Evolutionary conservation across 805 yeast genomes (phyloP).

Genomic region (Nakazawaea wyomingensis): DNA sequence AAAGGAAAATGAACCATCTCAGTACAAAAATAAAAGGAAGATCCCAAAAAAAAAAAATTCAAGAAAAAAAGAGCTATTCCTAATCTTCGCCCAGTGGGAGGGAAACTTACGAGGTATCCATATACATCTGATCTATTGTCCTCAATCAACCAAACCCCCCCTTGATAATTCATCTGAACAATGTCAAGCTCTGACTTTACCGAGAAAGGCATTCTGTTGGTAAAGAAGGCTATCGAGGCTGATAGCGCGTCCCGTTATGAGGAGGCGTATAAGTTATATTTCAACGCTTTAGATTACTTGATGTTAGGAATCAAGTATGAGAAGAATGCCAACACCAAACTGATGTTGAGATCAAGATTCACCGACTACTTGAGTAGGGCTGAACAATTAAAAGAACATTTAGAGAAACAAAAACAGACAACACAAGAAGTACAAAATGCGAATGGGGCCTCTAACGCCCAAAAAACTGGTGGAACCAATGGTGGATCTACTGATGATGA

Average conservation of each 20-base stretch:
- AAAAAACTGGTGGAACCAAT: slow-evolving; percentile 35
- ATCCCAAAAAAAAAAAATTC: too few species aligned
- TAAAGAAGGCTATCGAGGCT: slow-evolving; percentile 91
- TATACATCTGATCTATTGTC: too few species aligned
- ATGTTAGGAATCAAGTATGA: slow-evolving; percentile 96
- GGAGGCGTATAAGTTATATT: slow-evolving; percentile 90
- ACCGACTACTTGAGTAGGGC: slow-evolving; percentile 91
- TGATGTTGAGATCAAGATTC: slow-evolving; percentile 79
- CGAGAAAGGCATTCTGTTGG: slow-evolving; percentile 90
- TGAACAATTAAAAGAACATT: slow-evolving; percentile 85
- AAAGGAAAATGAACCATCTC: too few species aligned
- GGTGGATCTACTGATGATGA: slow-evolving; percentile 52
- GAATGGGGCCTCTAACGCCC: slow-evolving; percentile 54
- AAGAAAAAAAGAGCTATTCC: too few species aligned
- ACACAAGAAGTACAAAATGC: slow-evolving; percentile 46
- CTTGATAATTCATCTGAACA: too few species aligned
- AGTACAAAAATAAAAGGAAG: too few species aligned
- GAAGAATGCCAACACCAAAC: slow-evolving; percentile 85
- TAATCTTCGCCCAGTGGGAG: too few species aligned
- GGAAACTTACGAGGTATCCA: too few species aligned
- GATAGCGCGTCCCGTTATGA: slow-evolving; percentile 87
- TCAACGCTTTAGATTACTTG: slow-evolving; percentile 88
- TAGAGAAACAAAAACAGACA: slow-evolving; percentile 54
- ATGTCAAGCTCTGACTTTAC: slow-evolving; percentile 62
- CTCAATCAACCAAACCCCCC: too few species aligned